Evolutionary conservation across 345 rosid genomes (phyloP), one percentile per base, ranked within the genome.

Genomic region (Acer saccharum): DNA sequence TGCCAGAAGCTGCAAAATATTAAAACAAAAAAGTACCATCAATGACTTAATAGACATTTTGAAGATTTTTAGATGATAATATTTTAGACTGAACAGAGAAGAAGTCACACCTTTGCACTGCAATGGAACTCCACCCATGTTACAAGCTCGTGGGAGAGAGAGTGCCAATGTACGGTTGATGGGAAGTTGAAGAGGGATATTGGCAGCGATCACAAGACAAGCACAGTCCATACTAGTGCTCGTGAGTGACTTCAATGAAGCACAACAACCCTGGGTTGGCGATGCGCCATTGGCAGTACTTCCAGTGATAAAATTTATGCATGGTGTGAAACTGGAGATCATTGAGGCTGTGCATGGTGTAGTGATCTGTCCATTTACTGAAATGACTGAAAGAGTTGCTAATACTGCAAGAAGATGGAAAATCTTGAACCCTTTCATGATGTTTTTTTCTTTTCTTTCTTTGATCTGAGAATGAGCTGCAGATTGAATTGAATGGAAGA

Each of bases 261-360:
- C 72, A 79, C 99, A 93, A 70, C 99, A 95, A 41, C 81, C 78
- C n/a, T 75, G 64, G 17, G 94, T 84, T 18, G 98, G 98, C 10
- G 81, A 8, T 20, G 83, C 46, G 21, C 92, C 93, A 11, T 90
- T 90, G 73, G 70, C 73, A 71, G 71, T 82, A 79, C 99, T 93
- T 69, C 99, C 97, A 0, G 99, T 93, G 55, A 93, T 55, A 76
- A 85, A 95, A 71, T 86, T 93, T 68, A 92, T 71, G 85, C 97
- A 95, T 10, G 98, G 99, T 2, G 97, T 87, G 86, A 95, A 95
- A 77, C 74, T 90, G 54, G 90, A 72, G 82, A 93, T 84, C 98
- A 90, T 84, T 23, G 98, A 89, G 46, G 86, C 7, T 27, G 94
- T 90, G 89, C 99, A 93, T 6, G 98, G 94, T 10, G 97, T 91